These are phyloP conservation scores for Cladosporium sp. DNA, from an alignment of 2,329 filamentous ascomycete species.

Conservation along the genomic window DNA sequence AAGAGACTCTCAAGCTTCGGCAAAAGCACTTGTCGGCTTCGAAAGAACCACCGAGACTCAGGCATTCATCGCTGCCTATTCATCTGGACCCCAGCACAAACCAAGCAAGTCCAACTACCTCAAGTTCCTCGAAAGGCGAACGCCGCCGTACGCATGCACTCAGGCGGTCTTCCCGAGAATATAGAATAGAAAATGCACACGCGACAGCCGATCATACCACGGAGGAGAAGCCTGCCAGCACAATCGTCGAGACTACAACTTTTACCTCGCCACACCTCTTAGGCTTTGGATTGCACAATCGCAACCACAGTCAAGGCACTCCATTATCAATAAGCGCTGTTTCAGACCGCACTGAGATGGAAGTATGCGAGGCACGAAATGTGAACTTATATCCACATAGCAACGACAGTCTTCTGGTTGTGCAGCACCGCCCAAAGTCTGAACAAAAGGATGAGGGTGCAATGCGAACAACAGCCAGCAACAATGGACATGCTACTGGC, in stretches of 20 bases:
- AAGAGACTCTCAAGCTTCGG: background rate
- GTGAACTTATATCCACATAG: conserved; percentile 60
- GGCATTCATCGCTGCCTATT: conserved; percentile 8
- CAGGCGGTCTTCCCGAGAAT: conserved; percentile 6
- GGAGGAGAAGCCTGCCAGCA: background rate
- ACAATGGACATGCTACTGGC: background rate
- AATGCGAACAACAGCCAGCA: background rate
- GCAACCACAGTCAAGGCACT: conserved; percentile 4
- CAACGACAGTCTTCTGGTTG: conserved; percentile 60
- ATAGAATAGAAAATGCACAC: conserved; percentile 4
- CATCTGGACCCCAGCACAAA: background rate
- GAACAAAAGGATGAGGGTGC: conserved; percentile 10
- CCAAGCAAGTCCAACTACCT: background rate
- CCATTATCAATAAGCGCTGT: conserved; percentile 5
- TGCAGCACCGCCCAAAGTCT: conserved; percentile 44
- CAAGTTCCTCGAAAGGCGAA: background rate
- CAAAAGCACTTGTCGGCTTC: background rate
- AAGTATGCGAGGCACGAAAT: conserved; percentile 59
- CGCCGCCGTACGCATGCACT: background rate
- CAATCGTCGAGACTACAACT: conserved; percentile 8
- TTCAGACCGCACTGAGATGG: conserved; percentile 33
- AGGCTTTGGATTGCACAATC: background rate
- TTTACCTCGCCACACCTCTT: conserved; percentile 2
- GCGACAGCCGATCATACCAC: background rate
- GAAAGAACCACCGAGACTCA: background rate